Percentiles rank a stretch among this genome's conserved stretches.
phyloP scores from a whole-genome alignment of 305 asterid species.

The Andrographis paniculata region DNA sequence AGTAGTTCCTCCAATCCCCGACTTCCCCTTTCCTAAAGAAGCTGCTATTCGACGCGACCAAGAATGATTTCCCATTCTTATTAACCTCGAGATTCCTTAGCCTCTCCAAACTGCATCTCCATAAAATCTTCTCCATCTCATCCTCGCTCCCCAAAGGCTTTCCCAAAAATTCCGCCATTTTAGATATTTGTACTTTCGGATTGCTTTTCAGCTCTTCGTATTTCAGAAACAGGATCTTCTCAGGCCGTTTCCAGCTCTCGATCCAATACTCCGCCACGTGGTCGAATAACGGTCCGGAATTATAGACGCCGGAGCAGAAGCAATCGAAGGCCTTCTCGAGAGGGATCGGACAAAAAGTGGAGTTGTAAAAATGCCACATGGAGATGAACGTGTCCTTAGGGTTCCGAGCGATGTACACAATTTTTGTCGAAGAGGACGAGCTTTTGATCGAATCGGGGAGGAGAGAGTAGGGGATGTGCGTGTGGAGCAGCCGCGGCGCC shows the following conservation, averaged over 20 bases:
- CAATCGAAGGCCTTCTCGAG: conserved; percentile 35
- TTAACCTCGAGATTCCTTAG: conserved; percentile 40
- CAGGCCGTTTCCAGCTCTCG: conserved; percentile 32
- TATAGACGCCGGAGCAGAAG: conserved; percentile 36
- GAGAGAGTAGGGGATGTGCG: conserved; percentile 33
- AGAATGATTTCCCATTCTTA: conserved; percentile 25
- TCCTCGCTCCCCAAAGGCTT: conserved; percentile 25
- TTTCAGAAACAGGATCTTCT: conserved; percentile 37
- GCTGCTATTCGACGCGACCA: conserved; percentile 27
- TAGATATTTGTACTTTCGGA: conserved; percentile 28
- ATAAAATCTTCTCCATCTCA: conserved; percentile 27
- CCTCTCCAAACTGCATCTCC: conserved; percentile 45
- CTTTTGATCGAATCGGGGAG: conserved; percentile 34
- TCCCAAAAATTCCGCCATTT: conserved; percentile 37
- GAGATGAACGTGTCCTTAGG: conserved; percentile 49
- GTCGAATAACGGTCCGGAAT: conserved; percentile 36
- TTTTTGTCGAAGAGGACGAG: conserved; percentile 20
- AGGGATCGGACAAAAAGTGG: conserved; percentile 34
- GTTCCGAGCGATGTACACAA: conserved; percentile 48
- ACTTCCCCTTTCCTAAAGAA: conserved; percentile 48
- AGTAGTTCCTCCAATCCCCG: conserved; percentile 47
- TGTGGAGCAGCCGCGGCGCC: conserved; percentile 40
- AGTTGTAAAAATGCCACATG: conserved; percentile 46
- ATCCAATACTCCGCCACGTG: conserved; percentile 40
- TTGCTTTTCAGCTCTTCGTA: conserved; percentile 38